Conservation (phyloP, 75 land plant species). For the Selaginella moellendorffii region DNA sequence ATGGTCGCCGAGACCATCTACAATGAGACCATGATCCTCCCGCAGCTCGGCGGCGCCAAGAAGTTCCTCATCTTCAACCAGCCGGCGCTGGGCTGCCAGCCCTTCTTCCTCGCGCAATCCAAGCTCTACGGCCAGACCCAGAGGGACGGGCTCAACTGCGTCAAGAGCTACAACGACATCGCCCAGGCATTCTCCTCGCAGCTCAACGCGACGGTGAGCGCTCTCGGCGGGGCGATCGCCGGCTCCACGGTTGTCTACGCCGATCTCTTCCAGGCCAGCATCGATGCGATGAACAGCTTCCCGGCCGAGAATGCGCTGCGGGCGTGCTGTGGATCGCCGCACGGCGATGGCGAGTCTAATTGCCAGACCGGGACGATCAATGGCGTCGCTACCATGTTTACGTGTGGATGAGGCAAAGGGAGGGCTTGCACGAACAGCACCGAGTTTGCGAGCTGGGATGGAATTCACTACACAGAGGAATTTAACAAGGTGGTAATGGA, state of each 20-base stretch:
- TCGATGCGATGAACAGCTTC: neutral
- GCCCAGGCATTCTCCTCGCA: neutral
- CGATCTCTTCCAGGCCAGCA: neutral
- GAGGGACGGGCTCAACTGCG: neutral
- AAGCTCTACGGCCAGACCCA: neutral
- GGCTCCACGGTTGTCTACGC: neutral
- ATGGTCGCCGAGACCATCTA: neutral
- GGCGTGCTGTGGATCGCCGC: conserved; percentile 1
- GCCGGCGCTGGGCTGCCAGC: neutral
- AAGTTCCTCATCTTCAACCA: neutral
- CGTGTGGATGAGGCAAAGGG: neutral
- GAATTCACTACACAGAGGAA: conserved; percentile 3
- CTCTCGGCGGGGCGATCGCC: neutral
- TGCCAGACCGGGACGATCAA: neutral
- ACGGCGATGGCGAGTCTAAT: neutral
- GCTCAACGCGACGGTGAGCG: neutral
- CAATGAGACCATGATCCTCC: neutral
- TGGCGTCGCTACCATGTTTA: neutral
- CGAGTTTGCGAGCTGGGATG: conserved; percentile 2
- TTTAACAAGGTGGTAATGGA: neutral
- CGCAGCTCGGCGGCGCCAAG: neutral
- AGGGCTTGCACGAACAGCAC: neutral
- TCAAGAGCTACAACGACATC: neutral
- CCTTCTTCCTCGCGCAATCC: neutral
- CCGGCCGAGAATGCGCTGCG: neutral